A percentile compares a stretch with the other conserved stretches of the same genome.
phyloP scores from a whole-genome alignment of 208 protist genomes.

The Trypanosoma congolense region DNA sequence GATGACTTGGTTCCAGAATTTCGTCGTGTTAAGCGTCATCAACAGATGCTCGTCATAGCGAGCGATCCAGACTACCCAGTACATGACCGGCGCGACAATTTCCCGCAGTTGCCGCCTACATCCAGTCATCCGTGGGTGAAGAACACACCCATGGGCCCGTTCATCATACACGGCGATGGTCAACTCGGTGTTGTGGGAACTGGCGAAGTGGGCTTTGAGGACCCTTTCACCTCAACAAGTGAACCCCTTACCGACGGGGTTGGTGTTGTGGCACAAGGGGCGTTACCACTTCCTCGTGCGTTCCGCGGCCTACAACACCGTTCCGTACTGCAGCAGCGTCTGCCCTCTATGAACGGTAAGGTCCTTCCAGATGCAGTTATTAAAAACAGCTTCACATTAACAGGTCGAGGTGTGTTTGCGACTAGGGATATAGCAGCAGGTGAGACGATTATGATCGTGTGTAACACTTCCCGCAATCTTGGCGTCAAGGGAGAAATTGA shows the following conservation, averaged over 20 bases:
- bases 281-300: constrained; percentile 20
- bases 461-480: constrained; percentile 66
- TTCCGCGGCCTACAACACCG: constrained; percentile 73
- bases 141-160: constrained; percentile 60
- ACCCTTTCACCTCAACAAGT: constrained; percentile 10
- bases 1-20: constrained; percentile 59
- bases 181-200: constrained; percentile 61
- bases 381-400: constrained; percentile 71
- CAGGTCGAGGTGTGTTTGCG: constrained; percentile 81
- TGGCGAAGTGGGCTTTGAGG: constrained; percentile 83
- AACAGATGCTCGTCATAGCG: constrained; percentile 40
- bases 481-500: constrained; percentile 73
- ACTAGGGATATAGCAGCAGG: constrained; percentile 61
- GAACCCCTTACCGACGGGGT: constrained; percentile 1
- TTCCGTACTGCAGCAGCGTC: constrained; percentile 39
- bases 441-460: constrained; percentile 82
- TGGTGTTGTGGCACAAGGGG: not conserved
- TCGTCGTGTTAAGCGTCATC: constrained; percentile 59
- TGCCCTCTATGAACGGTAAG: constrained; percentile 72
- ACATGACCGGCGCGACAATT: constrained; percentile 53
- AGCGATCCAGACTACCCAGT: constrained; percentile 46
- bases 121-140: constrained; percentile 73
- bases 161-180: constrained; percentile 82
- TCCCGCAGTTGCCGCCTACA: constrained; percentile 46
- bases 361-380: constrained; percentile 65